Percentiles rank a stretch among this genome's conserved stretches.
These are phyloP conservation scores for Vicia faba DNA, from an alignment of 306 rosid species.

Conservation along the genomic window DNA sequence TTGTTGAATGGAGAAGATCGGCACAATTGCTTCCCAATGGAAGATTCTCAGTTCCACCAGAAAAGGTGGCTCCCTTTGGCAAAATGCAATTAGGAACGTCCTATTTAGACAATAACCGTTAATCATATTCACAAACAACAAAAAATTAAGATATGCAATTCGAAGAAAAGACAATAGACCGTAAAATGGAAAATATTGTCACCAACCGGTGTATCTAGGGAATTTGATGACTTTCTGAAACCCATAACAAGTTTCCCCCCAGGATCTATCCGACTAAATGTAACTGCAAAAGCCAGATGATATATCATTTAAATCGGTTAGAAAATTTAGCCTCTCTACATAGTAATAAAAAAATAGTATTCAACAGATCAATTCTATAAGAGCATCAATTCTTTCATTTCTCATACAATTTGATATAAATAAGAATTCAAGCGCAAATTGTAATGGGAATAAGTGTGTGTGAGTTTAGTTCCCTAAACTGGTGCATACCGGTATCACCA, in stretches of 20 bases:
- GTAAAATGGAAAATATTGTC: conserved; percentile 32
- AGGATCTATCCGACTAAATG: conserved; percentile 94
- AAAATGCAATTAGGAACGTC: conserved; percentile 64
- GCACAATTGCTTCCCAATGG: conserved; percentile 58
- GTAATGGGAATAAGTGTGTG: conserved; percentile 19
- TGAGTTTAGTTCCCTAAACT: conserved; percentile 27
- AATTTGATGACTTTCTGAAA: conserved; percentile 74
- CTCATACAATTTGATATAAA: conserved; percentile 6
- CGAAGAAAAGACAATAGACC: conserved; percentile 21
- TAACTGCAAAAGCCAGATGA: conserved; percentile 62
- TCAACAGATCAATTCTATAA: conserved; percentile 18
- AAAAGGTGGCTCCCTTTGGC: conserved; percentile 51
- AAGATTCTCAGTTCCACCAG: conserved; percentile 61
- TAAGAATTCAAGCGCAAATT: conserved; percentile 13
- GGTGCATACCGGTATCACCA: conserved; percentile 89
- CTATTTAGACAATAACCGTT: conserved; percentile 47
- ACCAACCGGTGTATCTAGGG: conserved; percentile 66
- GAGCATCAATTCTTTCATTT: not conserved
- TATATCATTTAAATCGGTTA: conserved; percentile 29
- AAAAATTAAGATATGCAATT: conserved; percentile 16
- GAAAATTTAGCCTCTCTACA: conserved; percentile 8
- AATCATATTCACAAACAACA: conserved; percentile 24
- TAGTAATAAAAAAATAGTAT: conserved; percentile 15
- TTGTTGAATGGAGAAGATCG: conserved; percentile 47
- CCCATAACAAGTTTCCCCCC: conserved; percentile 93